Percentiles rank a stretch among this genome's conserved stretches.
Evolutionary conservation across 2,329 filamentous ascomycete genomes (phyloP).

Genomic region (Paecilomyces sp.): DNA sequence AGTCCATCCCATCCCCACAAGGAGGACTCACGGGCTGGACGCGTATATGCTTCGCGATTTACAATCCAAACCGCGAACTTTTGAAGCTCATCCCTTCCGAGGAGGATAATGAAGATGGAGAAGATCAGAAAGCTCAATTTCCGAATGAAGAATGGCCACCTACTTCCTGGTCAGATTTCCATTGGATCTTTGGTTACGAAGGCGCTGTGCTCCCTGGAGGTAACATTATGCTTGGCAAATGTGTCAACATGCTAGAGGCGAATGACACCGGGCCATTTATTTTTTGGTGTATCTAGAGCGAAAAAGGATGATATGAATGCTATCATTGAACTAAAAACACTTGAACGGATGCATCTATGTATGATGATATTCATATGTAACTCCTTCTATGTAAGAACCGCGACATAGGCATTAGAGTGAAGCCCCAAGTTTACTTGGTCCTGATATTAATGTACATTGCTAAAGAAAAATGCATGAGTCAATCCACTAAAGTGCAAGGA

Average conservation of each 20-base stretch:
- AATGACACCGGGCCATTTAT: conserved; percentile 22
- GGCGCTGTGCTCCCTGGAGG: conserved; percentile 41
- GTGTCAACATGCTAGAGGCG: conserved; percentile 26
- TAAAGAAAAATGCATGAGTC: neutral
- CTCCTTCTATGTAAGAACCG: too few species aligned
- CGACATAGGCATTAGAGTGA: too few species aligned
- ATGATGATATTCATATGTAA: too few species aligned
- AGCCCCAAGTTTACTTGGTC: too few species aligned
- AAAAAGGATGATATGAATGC: too few species aligned
- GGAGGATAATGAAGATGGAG: conserved; percentile 7
- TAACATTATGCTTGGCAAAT: conserved; percentile 43
- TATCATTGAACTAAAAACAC: too few species aligned
- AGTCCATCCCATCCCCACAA: conserved; percentile 18
- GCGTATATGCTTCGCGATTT: conserved; percentile 31
- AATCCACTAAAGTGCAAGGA: conserved; percentile 2
- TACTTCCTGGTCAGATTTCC: conserved; percentile 14
- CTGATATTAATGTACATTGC: too few species aligned
- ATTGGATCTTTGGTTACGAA: conserved; percentile 40
- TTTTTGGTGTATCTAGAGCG: conserved; percentile 15
- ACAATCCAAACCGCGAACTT: conserved; percentile 13
- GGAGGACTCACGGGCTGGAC: conserved; percentile 28
- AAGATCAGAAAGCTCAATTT: neutral
- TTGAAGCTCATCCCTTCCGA: conserved; percentile 11
- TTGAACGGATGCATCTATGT: too few species aligned
- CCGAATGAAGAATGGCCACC: conserved; percentile 11